These are phyloP conservation scores for Nemania diffusa DNA, from an alignment of 2,329 filamentous ascomycete genomes.

Conservation along the genomic window DNA sequence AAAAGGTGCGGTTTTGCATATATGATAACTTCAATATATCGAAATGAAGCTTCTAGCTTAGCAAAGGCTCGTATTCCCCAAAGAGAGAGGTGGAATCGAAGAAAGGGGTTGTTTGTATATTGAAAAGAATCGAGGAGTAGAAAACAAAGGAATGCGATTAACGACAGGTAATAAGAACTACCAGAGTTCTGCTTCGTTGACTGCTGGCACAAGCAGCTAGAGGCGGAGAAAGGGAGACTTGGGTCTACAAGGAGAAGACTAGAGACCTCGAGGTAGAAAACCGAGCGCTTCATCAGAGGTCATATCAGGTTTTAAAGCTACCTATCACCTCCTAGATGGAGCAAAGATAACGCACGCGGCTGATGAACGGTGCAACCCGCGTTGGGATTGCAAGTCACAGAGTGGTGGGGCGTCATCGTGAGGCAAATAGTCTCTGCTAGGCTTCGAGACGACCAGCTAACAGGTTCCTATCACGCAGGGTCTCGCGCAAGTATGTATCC, in stretches of 20 bases:
- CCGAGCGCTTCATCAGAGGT: constrained; percentile 14
- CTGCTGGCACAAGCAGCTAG: constrained; percentile 23
- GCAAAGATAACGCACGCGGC: constrained; percentile 34
- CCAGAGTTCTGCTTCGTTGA: constrained; percentile 57
- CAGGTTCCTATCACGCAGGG: constrained; percentile 24
- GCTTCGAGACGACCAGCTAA: constrained; percentile 28
- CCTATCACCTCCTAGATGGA: not conserved
- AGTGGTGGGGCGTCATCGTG: constrained; percentile 38
- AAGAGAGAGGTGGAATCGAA: not conserved
- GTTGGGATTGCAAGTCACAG: constrained; percentile 40
- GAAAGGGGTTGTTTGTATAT: not conserved
- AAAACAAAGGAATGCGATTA: not conserved
- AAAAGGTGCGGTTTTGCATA: constrained; percentile 4
- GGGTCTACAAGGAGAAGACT: constrained; percentile 47
- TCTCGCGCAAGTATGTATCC: constrained; percentile 6
- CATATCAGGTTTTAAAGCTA: constrained; percentile 37
- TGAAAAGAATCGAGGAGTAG: not conserved
- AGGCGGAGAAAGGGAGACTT: constrained; percentile 42
- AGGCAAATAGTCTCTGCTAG: constrained; percentile 32
- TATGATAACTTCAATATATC: constrained; percentile 11
- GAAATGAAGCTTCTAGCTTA: not conserved
- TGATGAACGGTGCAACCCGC: constrained; percentile 29
- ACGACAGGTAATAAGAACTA: constrained; percentile 4
- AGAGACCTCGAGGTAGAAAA: constrained; percentile 41
- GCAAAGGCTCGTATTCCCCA: not conserved